Conservation (phyloP, 2,329 filamentous ascomycete genomes). For the Botryotinia convoluta region DNA sequence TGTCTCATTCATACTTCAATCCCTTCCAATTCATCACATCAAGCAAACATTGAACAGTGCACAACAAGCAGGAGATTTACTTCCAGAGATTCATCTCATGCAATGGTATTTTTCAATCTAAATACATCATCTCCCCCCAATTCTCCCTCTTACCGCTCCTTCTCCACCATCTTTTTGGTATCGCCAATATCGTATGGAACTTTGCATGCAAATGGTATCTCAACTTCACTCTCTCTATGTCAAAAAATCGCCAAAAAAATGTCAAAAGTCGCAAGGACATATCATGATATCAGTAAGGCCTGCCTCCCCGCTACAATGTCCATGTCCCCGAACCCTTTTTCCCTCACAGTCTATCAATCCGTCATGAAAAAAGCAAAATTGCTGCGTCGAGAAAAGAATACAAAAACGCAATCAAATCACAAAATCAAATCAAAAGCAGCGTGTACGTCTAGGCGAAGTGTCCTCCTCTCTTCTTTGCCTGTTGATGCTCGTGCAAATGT, state of each 20-base stretch:
- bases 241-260: neutral
- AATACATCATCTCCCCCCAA: neutral
- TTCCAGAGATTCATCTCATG: neutral
- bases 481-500: slow-evolving; percentile 19
- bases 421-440: slow-evolving; percentile 4
- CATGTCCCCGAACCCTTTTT: neutral
- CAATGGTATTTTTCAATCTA: neutral
- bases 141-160: neutral
- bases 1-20: neutral
- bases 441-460: neutral
- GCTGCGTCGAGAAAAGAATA: slow-evolving; percentile 1
- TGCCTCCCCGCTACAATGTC: neutral
- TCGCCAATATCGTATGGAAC: neutral
- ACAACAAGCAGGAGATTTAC: neutral
- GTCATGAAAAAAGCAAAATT: slow-evolving; percentile 4
- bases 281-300: neutral
- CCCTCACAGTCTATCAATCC: neutral
- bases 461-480: slow-evolving; percentile 2
- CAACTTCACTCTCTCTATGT: neutral
- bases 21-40: neutral
- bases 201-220: slow-evolving; percentile 6
- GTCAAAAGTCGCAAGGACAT: neutral
- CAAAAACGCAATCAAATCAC: neutral
- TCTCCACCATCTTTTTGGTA: neutral
- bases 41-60: neutral